Conservation (phyloP, 768 basidiomycete species). For the Megacollybia marginata region DNA sequence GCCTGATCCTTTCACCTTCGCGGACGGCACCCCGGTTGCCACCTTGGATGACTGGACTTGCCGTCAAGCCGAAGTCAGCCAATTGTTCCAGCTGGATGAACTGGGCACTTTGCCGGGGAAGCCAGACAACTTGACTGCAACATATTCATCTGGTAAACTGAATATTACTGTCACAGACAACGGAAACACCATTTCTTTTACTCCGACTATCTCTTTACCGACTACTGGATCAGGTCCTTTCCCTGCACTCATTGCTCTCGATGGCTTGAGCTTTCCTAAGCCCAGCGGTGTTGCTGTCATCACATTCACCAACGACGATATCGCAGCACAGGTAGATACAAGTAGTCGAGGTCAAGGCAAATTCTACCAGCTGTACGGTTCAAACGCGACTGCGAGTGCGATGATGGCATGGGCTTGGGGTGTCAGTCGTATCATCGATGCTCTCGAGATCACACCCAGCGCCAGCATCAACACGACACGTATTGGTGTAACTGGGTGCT, state of each 20-base stretch:
- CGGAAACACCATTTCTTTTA: constrained; percentile 43
- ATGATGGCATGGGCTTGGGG: constrained; percentile 63
- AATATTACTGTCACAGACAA: constrained; percentile 39
- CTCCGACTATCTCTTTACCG: constrained; percentile 36
- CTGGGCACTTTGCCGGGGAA: constrained; percentile 41
- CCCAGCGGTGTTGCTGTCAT: constrained; percentile 35
- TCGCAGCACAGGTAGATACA: constrained; percentile 38
- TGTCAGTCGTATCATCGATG: constrained; percentile 52
- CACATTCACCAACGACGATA: constrained; percentile 46
- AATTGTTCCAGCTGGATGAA: constrained; percentile 47
- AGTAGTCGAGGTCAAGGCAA: constrained; percentile 45
- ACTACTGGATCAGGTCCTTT: constrained; percentile 35
- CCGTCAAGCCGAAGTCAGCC: constrained; percentile 38
- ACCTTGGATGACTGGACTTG: constrained; percentile 45
- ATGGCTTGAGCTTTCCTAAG: constrained; percentile 32
- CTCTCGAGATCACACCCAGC: constrained; percentile 40
- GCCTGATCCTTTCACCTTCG: constrained; percentile 49
- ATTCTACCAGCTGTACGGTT: constrained; percentile 52
- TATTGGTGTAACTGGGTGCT: constrained; percentile 53
- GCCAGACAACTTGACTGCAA: constrained; percentile 37
- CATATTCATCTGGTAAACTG: constrained; percentile 36
- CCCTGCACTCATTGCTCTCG: constrained; percentile 48
- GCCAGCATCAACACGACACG: constrained; percentile 39
- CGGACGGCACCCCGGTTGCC: constrained; percentile 32
- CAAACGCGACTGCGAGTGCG: constrained; percentile 35